These are phyloP conservation scores for Oleoguttula mirabilis DNA, from an alignment of 495 filamentous ascomycete genomes.

Conservation along the genomic window DNA sequence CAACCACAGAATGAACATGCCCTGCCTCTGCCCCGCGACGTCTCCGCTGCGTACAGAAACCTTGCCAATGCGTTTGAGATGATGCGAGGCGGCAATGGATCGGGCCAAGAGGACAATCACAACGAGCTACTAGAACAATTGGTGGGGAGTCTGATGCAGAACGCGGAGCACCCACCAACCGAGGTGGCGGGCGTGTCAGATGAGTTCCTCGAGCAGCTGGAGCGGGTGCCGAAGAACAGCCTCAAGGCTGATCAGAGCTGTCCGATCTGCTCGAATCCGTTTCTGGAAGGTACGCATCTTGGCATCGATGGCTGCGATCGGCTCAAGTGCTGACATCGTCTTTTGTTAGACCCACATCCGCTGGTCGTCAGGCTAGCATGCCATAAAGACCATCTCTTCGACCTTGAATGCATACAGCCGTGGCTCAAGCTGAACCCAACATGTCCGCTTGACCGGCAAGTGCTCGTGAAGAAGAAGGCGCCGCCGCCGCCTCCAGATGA, in stretches of 20 bases:
- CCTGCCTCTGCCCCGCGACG: constrained; percentile 58
- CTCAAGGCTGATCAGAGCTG: constrained; percentile 60
- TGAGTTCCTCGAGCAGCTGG: constrained; percentile 69
- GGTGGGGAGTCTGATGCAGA: constrained; percentile 47
- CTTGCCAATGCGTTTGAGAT: constrained; percentile 47
- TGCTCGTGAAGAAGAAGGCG: constrained; percentile 63
- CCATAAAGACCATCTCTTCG: constrained; percentile 68
- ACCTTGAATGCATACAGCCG: constrained; percentile 86
- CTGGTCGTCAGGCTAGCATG: constrained; percentile 84
- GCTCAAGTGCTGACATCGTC: background rate
- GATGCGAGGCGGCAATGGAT: constrained; percentile 23
- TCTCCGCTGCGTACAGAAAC: constrained; percentile 49
- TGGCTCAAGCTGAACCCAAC: constrained; percentile 83
- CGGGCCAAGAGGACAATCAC: constrained; percentile 19
- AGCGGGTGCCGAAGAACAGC: constrained; percentile 59
- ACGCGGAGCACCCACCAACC: constrained; percentile 53
- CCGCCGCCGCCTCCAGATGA: constrained; percentile 38
- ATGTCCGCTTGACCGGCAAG: constrained; percentile 75
- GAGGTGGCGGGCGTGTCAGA: constrained; percentile 66
- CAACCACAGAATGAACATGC: constrained; percentile 48
- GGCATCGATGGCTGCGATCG: background rate
- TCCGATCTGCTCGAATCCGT: constrained; percentile 75
- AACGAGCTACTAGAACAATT: constrained; percentile 47
- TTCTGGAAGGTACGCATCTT: constrained; percentile 54
- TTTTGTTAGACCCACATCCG: constrained; percentile 35